These are phyloP conservation scores for Aspergillus ustus DNA, from an alignment of 2,329 filamentous ascomycete genomes.

Conservation along the genomic window DNA sequence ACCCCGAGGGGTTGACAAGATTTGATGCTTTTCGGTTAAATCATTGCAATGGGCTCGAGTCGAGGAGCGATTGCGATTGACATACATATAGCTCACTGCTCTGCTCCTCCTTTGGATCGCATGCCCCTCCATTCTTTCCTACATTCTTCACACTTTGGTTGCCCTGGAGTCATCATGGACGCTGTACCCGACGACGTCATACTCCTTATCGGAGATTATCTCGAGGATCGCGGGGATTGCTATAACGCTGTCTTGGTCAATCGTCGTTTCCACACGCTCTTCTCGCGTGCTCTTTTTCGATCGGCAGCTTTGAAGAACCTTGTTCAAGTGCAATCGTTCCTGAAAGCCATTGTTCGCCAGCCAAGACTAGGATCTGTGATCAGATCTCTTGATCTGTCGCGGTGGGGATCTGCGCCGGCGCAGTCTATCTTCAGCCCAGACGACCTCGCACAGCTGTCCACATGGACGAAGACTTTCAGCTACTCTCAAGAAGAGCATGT, in stretches of 20 bases:
- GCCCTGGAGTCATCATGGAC: background rate
- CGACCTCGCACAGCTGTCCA: slow-evolving; percentile 17
- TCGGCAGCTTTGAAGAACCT: slow-evolving; percentile 24
- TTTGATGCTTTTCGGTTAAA: background rate
- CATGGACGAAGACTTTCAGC: slow-evolving; percentile 18
- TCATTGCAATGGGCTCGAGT: background rate
- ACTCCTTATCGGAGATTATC: slow-evolving; percentile 32
- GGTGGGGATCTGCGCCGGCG: slow-evolving; percentile 22
- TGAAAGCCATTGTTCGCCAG: slow-evolving; percentile 25
- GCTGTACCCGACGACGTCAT: slow-evolving; percentile 35
- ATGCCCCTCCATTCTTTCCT: background rate
- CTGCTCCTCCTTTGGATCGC: background rate
- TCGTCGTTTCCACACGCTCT: slow-evolving; percentile 33
- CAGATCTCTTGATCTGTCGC: slow-evolving; percentile 27
- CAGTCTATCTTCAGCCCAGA: background rate
- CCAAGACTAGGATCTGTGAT: slow-evolving; percentile 31
- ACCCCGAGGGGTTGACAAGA: background rate
- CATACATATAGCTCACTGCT: background rate
- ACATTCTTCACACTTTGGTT: background rate
- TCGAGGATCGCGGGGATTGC: slow-evolving; percentile 31
- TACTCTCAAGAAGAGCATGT: slow-evolving; percentile 26
- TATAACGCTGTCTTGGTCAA: slow-evolving; percentile 34
- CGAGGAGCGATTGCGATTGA: background rate
- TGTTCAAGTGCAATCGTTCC: slow-evolving; percentile 26
- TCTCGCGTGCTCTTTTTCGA: slow-evolving; percentile 31